Percentiles rank a stretch among this genome's conserved stretches.
phyloP scores from a whole-genome alignment of 2,329 filamentous ascomycete species.

The Helotiales sp. region DNA sequence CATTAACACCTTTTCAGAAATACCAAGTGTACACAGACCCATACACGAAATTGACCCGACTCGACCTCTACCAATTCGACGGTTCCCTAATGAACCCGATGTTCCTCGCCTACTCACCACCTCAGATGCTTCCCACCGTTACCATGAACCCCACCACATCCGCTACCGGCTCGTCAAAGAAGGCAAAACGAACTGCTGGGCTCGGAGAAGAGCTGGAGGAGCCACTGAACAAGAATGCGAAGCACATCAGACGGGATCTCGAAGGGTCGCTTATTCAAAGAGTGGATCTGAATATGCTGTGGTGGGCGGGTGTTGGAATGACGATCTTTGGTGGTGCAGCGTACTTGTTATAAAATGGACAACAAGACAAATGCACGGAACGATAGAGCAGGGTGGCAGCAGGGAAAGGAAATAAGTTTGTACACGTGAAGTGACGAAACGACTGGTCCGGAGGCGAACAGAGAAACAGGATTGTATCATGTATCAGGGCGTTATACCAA shows the following conservation, averaged over 20 bases:
- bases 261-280: conserved; percentile 22
- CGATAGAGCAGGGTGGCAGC: no score
- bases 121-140: conserved; percentile 68
- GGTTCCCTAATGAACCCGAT: conserved; percentile 66
- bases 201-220: conserved; percentile 40
- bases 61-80: conserved; percentile 64
- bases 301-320: conserved; percentile 37
- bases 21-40: conserved; percentile 50
- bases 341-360: conserved; percentile 32
- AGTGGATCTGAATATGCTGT: conserved; percentile 33
- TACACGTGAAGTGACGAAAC: conserved; percentile 14
- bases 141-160: conserved; percentile 58
- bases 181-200: conserved; percentile 36
- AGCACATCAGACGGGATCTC: conserved; percentile 31
- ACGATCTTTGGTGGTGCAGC: conserved; percentile 36
- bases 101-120: conserved; percentile 62
- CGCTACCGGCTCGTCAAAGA: conserved; percentile 37
- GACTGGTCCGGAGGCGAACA: neutral
- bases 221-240: conserved; percentile 34
- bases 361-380: no score
- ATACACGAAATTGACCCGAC: conserved; percentile 61
- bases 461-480: neutral
- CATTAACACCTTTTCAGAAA: conserved; percentile 30
- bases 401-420: conserved; percentile 13
- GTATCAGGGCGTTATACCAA: neutral